Evolutionary conservation across 768 basidiomycete species (phyloP).

Genomic region (Rhodocollybia butyracea): DNA sequence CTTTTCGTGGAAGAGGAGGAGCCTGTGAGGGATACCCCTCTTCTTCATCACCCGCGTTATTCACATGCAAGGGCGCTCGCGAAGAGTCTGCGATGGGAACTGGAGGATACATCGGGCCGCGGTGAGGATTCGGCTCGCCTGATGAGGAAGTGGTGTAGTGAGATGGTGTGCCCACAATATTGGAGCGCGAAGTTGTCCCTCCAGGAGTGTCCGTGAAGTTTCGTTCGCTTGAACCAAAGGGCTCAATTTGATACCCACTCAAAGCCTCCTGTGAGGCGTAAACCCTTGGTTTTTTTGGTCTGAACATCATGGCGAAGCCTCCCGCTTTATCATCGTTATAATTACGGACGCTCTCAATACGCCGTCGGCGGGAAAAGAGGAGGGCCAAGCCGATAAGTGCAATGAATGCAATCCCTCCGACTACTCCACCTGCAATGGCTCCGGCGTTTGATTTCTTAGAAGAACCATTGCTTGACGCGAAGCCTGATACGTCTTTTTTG

Average conservation of each 20-base stretch:
- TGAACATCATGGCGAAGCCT: background rate
- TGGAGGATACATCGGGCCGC: background rate
- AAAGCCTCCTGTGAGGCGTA: background rate
- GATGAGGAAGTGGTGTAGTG: background rate
- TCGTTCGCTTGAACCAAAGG: too few species aligned
- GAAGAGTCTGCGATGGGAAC: background rate
- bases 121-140: background rate
- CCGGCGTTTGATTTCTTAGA: background rate
- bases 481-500: conserved; percentile 11
- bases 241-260: conserved; percentile 1
- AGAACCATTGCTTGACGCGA: background rate
- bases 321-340: background rate
- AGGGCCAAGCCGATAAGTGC: conserved; percentile 5
- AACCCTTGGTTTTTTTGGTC: background rate
- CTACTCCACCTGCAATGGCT: conserved; percentile 14
- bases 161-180: background rate
- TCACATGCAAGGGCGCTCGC: background rate
- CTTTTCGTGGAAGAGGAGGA: background rate
- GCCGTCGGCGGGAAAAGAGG: conserved; percentile 12
- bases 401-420: conserved; percentile 6
- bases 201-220: too few species aligned
- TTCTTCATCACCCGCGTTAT: too few species aligned
- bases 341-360: background rate
- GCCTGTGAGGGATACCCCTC: too few species aligned
- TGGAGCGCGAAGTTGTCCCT: too few species aligned